A percentile compares a stretch with the other conserved stretches of the same genome.
Conservation (phyloP, 1,139 yeast genomes). For the Kodamaea ohmeri region DNA sequence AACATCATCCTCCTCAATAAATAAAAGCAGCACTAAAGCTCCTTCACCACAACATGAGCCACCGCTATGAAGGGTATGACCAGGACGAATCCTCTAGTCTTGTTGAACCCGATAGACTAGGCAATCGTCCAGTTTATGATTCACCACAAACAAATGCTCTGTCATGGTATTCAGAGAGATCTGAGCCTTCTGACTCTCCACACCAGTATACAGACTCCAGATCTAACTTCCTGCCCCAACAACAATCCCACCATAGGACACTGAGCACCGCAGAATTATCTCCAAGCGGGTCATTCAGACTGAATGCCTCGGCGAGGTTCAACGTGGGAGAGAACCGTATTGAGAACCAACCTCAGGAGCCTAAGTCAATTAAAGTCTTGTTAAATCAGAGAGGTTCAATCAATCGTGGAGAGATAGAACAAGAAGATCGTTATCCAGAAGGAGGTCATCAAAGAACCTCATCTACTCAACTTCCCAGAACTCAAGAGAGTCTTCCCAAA, state of each 20-base stretch:
- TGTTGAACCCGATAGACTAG: neutral
- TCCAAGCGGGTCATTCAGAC: neutral
- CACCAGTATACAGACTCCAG: neutral
- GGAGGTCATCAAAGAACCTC: no score
- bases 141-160: constrained; percentile 4
- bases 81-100: no score
- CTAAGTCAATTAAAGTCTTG: neutral
- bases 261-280: neutral
- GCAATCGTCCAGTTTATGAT: neutral
- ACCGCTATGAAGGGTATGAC: neutral
- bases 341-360: neutral
- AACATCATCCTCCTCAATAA: neutral
- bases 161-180: constrained; percentile 5
- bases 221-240: neutral
- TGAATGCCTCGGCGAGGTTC: constrained; percentile 2
- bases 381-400: no score
- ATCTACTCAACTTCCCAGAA: no score
- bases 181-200: neutral
- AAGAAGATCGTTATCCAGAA: no score
- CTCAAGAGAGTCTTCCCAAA: no score
- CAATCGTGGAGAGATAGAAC: no score
- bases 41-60: neutral
- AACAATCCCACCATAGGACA: no score
- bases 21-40: neutral
- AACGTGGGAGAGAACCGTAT: neutral